Percentiles rank a stretch among this genome's conserved stretches.
Evolutionary conservation across 2,329 filamentous ascomycete species (phyloP).

Genomic region (Orbilia quercus): DNA sequence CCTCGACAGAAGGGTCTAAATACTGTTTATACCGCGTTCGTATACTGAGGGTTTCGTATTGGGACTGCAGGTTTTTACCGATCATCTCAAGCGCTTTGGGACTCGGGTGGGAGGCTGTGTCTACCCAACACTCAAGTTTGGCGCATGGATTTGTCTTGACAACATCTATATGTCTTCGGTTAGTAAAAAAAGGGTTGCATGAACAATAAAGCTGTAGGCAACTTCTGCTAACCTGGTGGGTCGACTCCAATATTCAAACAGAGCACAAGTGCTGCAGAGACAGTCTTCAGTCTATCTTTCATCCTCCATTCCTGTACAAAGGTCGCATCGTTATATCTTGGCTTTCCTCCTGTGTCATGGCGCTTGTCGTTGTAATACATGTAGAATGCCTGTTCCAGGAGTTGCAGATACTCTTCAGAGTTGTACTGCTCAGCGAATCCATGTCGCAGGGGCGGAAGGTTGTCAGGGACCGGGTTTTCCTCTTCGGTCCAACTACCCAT

Average conservation of each 20-base stretch:
- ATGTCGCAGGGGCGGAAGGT: constrained; percentile 69
- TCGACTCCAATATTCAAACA: constrained; percentile 98
- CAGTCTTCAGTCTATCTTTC: constrained; percentile 94
- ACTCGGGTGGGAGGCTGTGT: constrained; percentile 82
- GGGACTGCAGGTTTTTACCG: constrained; percentile 91
- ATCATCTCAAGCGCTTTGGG: constrained; percentile 93
- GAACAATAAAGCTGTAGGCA: background rate
- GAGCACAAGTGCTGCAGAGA: constrained; percentile 91
- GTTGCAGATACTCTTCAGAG: constrained; percentile 86
- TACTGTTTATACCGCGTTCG: constrained; percentile 98
- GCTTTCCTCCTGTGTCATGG: constrained; percentile 91
- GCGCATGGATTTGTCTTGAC: constrained; percentile 94
- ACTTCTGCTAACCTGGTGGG: constrained; percentile 79
- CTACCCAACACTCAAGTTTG: constrained; percentile 95
- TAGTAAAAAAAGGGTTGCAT: constrained; percentile 21
- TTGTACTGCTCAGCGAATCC: constrained; percentile 94
- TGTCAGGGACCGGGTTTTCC: constrained; percentile 64
- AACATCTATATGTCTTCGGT: constrained; percentile 56
- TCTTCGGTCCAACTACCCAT: constrained; percentile 63
- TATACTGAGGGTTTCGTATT: constrained; percentile 95
- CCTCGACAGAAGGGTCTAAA: constrained; percentile 93
- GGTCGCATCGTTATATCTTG: constrained; percentile 68
- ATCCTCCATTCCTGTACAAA: constrained; percentile 92
- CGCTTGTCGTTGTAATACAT: constrained; percentile 99
- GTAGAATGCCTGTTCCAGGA: constrained; percentile 93